Percentiles rank a stretch among this genome's conserved stretches.
phyloP scores from a whole-genome alignment of 176 grass and related monocot genomes.

The Rhipidocladum racemiflorum region DNA sequence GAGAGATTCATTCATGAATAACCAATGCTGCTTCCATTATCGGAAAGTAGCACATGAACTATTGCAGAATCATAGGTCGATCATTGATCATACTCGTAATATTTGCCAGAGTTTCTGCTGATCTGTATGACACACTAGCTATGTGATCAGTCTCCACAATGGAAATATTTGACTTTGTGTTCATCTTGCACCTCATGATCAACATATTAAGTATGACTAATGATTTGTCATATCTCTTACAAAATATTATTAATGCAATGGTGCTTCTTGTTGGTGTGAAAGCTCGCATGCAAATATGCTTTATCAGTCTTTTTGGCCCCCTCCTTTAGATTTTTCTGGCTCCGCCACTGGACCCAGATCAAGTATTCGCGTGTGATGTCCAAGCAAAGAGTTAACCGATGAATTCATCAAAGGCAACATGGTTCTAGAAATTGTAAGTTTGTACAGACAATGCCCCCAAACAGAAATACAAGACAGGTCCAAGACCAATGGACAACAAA shows the following conservation, averaged over 20 bases:
- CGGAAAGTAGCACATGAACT: conserved; percentile 8
- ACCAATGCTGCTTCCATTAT: conserved; percentile 11
- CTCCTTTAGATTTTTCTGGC: too few relatives aligned
- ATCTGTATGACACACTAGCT: conserved; percentile 44
- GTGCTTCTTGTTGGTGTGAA: too few relatives aligned
- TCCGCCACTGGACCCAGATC: too few relatives aligned
- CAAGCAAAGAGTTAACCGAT: conserved; percentile 7
- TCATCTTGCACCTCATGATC: too few relatives aligned
- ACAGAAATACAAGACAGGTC: not conserved
- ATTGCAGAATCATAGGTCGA: conserved; percentile 13
- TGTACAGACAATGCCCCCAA: conserved; percentile 32
- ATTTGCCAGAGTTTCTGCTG: conserved; percentile 46
- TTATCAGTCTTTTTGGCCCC: too few relatives aligned
- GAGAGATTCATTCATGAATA: conserved; percentile 9
- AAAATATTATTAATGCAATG: too few relatives aligned
- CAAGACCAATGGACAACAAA: not conserved
- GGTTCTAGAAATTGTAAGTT: conserved; percentile 26
- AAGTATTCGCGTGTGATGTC: conserved; percentile 22
- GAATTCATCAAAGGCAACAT: not conserved
- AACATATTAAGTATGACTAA: too few relatives aligned
- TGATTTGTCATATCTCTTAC: too few relatives aligned
- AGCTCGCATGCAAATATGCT: too few relatives aligned
- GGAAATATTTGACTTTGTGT: too few relatives aligned
- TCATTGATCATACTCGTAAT: conserved; percentile 41
- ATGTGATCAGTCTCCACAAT: conserved; percentile 48